Evolutionary conservation across 805 yeast genomes (phyloP).

Genomic region (Pichia nakasei): DNA sequence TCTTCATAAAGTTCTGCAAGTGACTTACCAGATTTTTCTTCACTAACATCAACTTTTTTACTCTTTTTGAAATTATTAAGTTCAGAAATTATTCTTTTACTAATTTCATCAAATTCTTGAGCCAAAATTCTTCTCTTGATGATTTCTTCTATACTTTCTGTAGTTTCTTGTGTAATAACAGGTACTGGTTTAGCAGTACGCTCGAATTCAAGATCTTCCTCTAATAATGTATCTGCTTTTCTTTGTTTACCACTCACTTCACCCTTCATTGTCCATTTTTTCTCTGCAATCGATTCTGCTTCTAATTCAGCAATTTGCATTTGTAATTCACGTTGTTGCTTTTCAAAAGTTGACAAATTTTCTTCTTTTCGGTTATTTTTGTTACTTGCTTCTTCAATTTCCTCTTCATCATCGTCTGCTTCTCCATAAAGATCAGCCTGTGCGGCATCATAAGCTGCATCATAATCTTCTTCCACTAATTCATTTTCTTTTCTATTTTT

Average conservation of each 20-base stretch:
- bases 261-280: slow-evolving; percentile 92
- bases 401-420: slow-evolving; percentile 25
- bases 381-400: slow-evolving; percentile 23
- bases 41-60: slow-evolving; percentile 58
- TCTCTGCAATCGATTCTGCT: slow-evolving; percentile 80
- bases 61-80: slow-evolving; percentile 52
- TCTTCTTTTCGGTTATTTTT: slow-evolving; percentile 17
- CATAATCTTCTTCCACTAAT: slow-evolving; percentile 53
- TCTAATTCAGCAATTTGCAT: slow-evolving; percentile 74
- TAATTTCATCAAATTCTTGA: slow-evolving; percentile 76
- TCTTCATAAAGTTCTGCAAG: slow-evolving; percentile 90
- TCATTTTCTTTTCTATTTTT: slow-evolving; percentile 28
- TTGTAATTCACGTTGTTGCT: slow-evolving; percentile 68
- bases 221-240: slow-evolving; percentile 75
- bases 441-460: slow-evolving; percentile 50
- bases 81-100: slow-evolving; percentile 60
- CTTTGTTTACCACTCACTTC: slow-evolving; percentile 77
- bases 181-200: slow-evolving; percentile 95
- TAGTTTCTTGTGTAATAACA: slow-evolving; percentile 79
- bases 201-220: slow-evolving; percentile 81
- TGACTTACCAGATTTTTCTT: slow-evolving; percentile 76
- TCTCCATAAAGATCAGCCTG: slow-evolving; percentile 54
- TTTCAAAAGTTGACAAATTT: slow-evolving; percentile 67
- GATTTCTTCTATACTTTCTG: slow-evolving; percentile 81
- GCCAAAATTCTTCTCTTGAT: slow-evolving; percentile 73